Evolutionary conservation across 164 flowering plant genomes (phyloP).

Genomic region (Annona squamosa): DNA sequence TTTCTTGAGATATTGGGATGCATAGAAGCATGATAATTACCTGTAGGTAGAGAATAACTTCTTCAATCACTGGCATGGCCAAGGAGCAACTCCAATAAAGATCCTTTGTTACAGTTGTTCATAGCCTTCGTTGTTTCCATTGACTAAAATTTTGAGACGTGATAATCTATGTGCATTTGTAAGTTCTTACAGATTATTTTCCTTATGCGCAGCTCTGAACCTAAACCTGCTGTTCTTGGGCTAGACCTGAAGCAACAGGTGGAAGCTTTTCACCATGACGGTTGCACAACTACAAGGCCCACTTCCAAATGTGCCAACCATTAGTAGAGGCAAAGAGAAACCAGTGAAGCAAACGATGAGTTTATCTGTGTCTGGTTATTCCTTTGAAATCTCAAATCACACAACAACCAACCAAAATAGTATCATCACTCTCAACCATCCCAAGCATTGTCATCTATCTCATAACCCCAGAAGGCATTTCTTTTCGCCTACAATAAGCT

Average conservation of each 20-base stretch:
- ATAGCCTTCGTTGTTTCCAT: too few species aligned
- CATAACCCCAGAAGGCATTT: not conserved
- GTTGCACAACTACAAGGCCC: not conserved
- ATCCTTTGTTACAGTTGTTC: too few species aligned
- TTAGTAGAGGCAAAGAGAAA: not conserved
- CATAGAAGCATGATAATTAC: too few species aligned
- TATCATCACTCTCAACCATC: not conserved
- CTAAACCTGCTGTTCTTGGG: not conserved
- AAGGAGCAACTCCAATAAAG: too few species aligned
- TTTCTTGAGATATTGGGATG: too few species aligned
- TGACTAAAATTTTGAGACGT: not conserved
- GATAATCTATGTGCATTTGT: not conserved
- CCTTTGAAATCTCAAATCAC: not conserved
- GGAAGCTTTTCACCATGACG: conserved; percentile 2
- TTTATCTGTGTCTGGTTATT: not conserved
- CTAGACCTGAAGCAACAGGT: not conserved
- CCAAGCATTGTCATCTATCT: not conserved
- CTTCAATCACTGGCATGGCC: too few species aligned
- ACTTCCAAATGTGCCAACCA: not conserved
- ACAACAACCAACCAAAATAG: not conserved
- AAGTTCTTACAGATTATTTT: not conserved
- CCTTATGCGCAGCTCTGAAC: conserved; percentile 1
- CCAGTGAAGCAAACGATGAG: not conserved
- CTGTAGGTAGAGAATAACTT: too few species aligned
- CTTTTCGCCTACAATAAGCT: not conserved